Base-by-base conservation (phyloP, 345 rosid species). In the Hypericum androsaemum region DNA sequence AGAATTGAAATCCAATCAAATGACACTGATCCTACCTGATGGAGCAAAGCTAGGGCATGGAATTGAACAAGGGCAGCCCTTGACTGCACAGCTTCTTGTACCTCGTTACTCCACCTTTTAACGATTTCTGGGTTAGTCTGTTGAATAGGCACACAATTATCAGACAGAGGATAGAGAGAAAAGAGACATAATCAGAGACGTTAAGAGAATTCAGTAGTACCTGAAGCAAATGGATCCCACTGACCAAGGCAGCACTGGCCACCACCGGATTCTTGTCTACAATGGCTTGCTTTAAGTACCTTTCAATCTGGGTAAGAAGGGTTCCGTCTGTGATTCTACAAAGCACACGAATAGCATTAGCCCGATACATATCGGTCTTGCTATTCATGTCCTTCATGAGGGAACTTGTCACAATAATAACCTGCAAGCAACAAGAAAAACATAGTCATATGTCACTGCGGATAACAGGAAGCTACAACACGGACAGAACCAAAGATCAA, bases 341-440 rank as follows among this genome's bases (percentile, higher is more conserved):
- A 64, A 92, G 94, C 61, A 92, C 96, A 64, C 98, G 89, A 51
- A 92, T 92, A 53, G 97, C 97, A 78, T 92, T 92, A 39, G 97
- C 97, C 50, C 95, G 84, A 59, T 88, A 92, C 96, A 83, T 85
- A 66, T 92, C 98, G 12, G 89, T 92, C 77, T 88, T 92, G 79
- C 98, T 85, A 63, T 76, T 92, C 98, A 88, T 92, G 75, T 92
- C 98, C 75, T 85, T 92, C 98, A 92, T 88, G 6, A 92, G 80
- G 51, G 95, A 92, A 79, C 97, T 92, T 43, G 98, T 92, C 45
- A 92, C 98, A 54, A 92, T 92, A 53, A 92, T 92, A 59, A 92
- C 98, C 98, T 92, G 44, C 50, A 37, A 10, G 1, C 1, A 17
- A 38, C 55, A 28, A 56, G 8, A 35, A 38, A 50, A 13, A 64